Conservation (phyloP, 257 asterid genomes). For the Ophiorrhiza pumila region DNA sequence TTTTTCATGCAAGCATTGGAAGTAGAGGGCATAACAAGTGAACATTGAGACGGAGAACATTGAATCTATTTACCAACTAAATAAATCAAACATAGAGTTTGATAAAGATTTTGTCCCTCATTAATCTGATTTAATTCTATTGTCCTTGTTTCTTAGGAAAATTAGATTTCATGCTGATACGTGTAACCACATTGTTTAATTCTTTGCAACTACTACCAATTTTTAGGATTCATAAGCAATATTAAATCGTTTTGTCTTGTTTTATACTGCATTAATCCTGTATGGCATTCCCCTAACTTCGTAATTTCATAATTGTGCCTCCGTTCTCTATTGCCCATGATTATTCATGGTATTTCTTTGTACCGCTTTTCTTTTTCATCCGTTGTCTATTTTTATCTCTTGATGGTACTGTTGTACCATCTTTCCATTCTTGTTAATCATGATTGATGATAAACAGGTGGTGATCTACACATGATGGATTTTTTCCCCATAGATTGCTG, state of each 20-base stretch:
- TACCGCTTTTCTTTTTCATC: neutral
- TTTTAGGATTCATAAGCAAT: neutral
- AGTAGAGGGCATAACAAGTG: neutral
- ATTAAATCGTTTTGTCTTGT: neutral
- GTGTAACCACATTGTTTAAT: neutral
- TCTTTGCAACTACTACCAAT: neutral
- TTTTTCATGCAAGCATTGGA: neutral
- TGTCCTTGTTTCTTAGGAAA: neutral
- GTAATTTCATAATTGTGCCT: neutral
- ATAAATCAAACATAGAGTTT: neutral
- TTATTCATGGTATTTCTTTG: neutral
- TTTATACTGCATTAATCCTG: neutral
- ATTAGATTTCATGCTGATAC: neutral
- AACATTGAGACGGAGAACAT: neutral
- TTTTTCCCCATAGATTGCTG: neutral
- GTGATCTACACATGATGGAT: neutral
- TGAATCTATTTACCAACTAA: neutral
- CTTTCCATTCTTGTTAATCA: neutral
- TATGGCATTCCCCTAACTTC: neutral
- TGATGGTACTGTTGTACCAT: neutral
- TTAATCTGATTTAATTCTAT: neutral
- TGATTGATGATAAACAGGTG: neutral
- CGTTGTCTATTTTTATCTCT: neutral
- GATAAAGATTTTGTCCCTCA: neutral
- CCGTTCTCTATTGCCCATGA: neutral